Base-by-base conservation (phyloP, 495 filamentous ascomycete genomes). In the Aspergillus heteromorphus region DNA sequence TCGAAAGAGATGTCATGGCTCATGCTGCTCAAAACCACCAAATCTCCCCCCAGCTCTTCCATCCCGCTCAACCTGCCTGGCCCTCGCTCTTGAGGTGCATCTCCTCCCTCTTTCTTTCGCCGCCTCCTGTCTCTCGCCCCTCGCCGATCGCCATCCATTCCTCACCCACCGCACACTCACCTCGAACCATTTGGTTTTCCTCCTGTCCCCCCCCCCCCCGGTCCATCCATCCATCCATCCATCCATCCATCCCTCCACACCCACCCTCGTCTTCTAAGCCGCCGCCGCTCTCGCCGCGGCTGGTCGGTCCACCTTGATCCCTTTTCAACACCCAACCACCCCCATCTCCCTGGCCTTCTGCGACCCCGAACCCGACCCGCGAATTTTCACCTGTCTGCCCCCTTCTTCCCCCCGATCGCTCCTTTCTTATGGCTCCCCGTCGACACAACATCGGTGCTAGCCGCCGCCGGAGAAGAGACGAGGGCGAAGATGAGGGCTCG, bases 401-500 rank as follows among this genome's bases (percentile, higher is more conserved):
- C 19, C 3, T 40, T 36, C 21, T 29, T 16, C 19, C 18, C 23
- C 23, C 7, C 23, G 23, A n/a, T 48, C 17, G 14, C 36, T 43
- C 48, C 45, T 42, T 25, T 23, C 23, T 25, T 45, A 87, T 89
- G 87, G 82, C 79, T 64, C 74, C 74, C 48, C 80, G 79, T 69
- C 83, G 86, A 70, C 87, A 81, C 73, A 85, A 87, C 62, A 75
- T 87, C 65, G 83, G 88, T 72, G 83, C 85, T 54, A 88, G 86
- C 66, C 85, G 89, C 62, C 81, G 89, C 64, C 79, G 84, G 64
- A 73, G 74, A 58, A 77, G 86, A 54, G 89, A 91, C 62, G 89
- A 93, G 59, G 87, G 83, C 55, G 78, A 79, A 60, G 88, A 90
- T 53, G 86, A 85, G 56, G 82, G 82, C 51, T 81, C 78, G 42